phyloP scores from a whole-genome alignment of 2,329 filamentous ascomycete species.

The Fusarium hainanense region DNA sequence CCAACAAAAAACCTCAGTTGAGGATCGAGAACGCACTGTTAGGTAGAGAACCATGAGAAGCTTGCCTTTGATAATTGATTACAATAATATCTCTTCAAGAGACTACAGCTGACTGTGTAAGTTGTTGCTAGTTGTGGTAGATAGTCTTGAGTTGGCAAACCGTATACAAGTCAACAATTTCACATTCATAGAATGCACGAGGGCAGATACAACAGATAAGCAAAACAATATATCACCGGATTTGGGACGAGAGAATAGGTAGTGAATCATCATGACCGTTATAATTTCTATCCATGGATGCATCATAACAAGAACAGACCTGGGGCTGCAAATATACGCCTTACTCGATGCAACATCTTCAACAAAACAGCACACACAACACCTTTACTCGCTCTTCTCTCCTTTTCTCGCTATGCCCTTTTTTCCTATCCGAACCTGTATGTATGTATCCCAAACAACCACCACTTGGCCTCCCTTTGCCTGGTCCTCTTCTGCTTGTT shows the following conservation, averaged over 20 bases:
- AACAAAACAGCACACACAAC: slow-evolving; percentile 16
- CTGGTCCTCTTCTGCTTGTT: slow-evolving; percentile 27
- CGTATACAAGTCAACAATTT: not conserved
- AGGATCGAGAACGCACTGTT: too few species aligned
- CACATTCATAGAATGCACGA: not conserved
- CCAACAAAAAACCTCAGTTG: not conserved
- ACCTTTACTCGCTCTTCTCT: slow-evolving; percentile 23
- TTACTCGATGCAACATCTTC: slow-evolving; percentile 27
- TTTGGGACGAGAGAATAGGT: not conserved
- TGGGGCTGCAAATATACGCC: slow-evolving; percentile 28
- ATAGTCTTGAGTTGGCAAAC: not conserved
- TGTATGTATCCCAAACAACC: slow-evolving; percentile 41
- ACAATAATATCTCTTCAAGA: not conserved
- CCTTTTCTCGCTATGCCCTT: slow-evolving; percentile 35
- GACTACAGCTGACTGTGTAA: too few species aligned
- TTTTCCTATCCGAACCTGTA: slow-evolving; percentile 35
- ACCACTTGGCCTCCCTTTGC: slow-evolving; percentile 11
- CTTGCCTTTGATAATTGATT: not conserved
- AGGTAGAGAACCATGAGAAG: not conserved
- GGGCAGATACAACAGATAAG: not conserved
- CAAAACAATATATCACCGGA: not conserved
- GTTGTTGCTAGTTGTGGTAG: too few species aligned
- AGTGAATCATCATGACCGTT: slow-evolving; percentile 40
- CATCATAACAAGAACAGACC: slow-evolving; percentile 33
- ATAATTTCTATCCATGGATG: slow-evolving; percentile 40